These are phyloP conservation scores for Penicillium verrucosum DNA, from an alignment of 2,329 filamentous ascomycete species.

Conservation along the genomic window DNA sequence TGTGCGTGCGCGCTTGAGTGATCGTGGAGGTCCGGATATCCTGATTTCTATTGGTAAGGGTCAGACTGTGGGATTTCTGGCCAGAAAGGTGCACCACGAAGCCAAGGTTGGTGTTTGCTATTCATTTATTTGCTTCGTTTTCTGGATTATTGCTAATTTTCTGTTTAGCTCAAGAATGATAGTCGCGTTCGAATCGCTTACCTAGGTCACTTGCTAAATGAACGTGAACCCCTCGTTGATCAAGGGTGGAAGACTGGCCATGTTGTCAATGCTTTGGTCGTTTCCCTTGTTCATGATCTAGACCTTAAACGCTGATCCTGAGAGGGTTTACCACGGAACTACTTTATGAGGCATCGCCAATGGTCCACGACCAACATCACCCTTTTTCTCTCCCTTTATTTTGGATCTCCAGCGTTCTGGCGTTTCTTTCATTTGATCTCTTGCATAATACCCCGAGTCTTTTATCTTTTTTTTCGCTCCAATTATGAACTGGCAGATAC, in stretches of 20 bases:
- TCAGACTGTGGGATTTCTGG: constrained; percentile 63
- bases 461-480: not conserved
- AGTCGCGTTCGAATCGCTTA: constrained; percentile 71
- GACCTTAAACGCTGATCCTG: not conserved
- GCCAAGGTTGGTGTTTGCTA: constrained; percentile 54
- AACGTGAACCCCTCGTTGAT: constrained; percentile 59
- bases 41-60: constrained; percentile 55
- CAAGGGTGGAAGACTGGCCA: constrained; percentile 76
- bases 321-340: not conserved
- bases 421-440: constrained; percentile 12
- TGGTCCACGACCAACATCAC: not conserved
- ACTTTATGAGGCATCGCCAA: not conserved
- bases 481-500: not conserved
- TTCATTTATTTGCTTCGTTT: not conserved
- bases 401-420: constrained; percentile 17
- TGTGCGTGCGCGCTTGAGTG: constrained; percentile 63
- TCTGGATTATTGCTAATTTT: constrained; percentile 4
- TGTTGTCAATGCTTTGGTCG: constrained; percentile 73
- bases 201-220: constrained; percentile 74
- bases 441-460: constrained; percentile 30
- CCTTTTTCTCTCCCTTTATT: not conserved
- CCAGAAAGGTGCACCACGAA: constrained; percentile 61
- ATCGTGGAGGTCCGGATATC: constrained; percentile 62
- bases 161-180: constrained; percentile 53
- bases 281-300: constrained; percentile 20